Conservation (phyloP, 805 yeast genomes). For the Geotrichum ghanense region DNA sequence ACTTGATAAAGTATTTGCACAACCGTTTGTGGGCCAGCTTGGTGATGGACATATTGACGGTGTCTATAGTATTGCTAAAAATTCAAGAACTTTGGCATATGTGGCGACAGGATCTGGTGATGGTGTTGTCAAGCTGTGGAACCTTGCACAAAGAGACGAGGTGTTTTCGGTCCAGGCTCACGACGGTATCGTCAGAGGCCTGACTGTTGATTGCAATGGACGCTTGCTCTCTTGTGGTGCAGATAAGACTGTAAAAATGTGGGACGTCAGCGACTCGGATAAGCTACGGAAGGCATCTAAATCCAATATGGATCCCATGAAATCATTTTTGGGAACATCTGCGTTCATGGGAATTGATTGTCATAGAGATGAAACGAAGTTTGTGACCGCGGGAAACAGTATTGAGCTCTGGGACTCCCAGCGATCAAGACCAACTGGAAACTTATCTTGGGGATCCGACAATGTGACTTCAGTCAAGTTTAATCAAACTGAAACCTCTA, state of each 20-base stretch:
- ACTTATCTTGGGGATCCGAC: slow-evolving; percentile 95
- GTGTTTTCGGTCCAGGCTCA: slow-evolving; percentile 75
- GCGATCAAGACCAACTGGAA: slow-evolving; percentile 64
- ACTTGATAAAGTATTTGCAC: slow-evolving; percentile 92
- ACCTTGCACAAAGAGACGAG: slow-evolving; percentile 69
- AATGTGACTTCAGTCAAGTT: slow-evolving; percentile 72
- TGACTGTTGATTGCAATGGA: slow-evolving; percentile 57
- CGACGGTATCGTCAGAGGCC: slow-evolving; percentile 78
- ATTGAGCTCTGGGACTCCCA: slow-evolving; percentile 88
- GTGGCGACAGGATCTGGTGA: slow-evolving; percentile 92
- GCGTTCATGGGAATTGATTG: slow-evolving; percentile 81
- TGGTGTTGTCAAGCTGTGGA: slow-evolving; percentile 92
- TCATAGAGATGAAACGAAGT: slow-evolving; percentile 58
- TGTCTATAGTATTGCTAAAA: slow-evolving; percentile 76
- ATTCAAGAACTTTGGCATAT: slow-evolving; percentile 54
- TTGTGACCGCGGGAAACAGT: slow-evolving; percentile 86
- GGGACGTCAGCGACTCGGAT: slow-evolving; percentile 46
- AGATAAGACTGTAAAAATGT: slow-evolving; percentile 79
- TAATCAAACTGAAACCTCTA: slow-evolving; percentile 80
- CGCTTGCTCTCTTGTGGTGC: slow-evolving; percentile 75
- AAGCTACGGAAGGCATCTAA: slow-evolving; percentile 25
- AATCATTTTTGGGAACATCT: slow-evolving; percentile 69
- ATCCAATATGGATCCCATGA: slow-evolving; percentile 25
- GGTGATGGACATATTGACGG: slow-evolving; percentile 96
- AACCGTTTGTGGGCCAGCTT: slow-evolving; percentile 89